Conservation (phyloP, 148 eudicot genomes). For the Oxyria digyna region DNA sequence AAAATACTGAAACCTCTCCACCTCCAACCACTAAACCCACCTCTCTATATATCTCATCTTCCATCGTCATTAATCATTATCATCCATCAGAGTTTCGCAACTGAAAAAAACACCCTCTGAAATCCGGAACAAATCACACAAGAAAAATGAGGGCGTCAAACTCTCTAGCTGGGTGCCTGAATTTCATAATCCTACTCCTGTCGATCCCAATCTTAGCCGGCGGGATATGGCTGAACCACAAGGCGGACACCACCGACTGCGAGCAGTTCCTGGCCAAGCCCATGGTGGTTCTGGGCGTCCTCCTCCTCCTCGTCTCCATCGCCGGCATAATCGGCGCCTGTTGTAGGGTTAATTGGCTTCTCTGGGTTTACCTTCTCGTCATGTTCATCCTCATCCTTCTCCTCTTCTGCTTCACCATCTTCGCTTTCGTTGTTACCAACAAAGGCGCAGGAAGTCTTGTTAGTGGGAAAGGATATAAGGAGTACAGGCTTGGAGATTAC, state of each 20-base stretch:
- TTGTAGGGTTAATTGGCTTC: conserved; percentile 63
- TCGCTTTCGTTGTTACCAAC: conserved; percentile 78
- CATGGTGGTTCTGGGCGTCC: conserved; percentile 44
- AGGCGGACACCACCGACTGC: conserved; percentile 48
- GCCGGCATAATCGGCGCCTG: conserved; percentile 77
- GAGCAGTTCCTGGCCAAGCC: conserved; percentile 57
- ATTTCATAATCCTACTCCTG: conserved; percentile 52
- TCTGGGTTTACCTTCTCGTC: conserved; percentile 68
- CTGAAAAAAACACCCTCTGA: background rate
- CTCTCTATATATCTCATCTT: background rate
- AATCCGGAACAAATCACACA: background rate
- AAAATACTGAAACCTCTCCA: no score
- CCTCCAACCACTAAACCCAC: background rate
- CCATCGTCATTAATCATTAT: background rate
- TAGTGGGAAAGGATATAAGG: conserved; percentile 60
- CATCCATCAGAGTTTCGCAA: background rate
- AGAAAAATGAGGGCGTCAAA: conserved; percentile 35
- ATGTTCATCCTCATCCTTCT: conserved; percentile 63
- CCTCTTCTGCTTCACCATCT: conserved; percentile 62
- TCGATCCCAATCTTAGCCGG: conserved; percentile 64
- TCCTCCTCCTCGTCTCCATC: conserved; percentile 55
- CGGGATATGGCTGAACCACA: conserved; percentile 68
- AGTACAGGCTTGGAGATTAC: conserved; percentile 73
- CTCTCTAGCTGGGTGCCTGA: conserved; percentile 50
- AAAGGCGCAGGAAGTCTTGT: conserved; percentile 62